These are phyloP conservation scores for Luvunga scandens DNA, from an alignment of 345 rosid genomes.

Conservation along the genomic window DNA sequence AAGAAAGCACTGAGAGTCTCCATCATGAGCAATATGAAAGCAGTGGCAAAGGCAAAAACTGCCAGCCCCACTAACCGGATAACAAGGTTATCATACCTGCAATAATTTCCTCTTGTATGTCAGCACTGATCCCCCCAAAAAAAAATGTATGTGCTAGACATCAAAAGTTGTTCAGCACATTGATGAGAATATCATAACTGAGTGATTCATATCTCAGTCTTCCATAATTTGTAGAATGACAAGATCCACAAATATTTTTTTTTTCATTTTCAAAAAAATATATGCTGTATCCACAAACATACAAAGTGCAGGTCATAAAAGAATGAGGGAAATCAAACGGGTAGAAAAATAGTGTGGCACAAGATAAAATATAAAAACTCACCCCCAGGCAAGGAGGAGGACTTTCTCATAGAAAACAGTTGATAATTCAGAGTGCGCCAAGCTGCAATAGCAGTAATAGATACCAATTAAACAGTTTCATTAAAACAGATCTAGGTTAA, in stretches of 20 bases:
- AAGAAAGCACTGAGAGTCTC: conserved; percentile 96
- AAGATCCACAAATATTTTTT: background rate
- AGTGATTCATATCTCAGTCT: background rate
- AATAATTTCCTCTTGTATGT: conserved; percentile 1
- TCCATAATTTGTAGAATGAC: background rate
- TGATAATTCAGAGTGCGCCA: conserved; percentile 95
- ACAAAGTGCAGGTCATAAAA: background rate
- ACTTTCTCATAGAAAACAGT: conserved; percentile 97
- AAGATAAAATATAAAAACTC: conserved; percentile 29
- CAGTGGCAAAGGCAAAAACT: conserved; percentile 92
- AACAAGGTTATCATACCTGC: conserved; percentile 78
- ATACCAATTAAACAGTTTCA: conserved; percentile 18
- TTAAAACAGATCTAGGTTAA: background rate
- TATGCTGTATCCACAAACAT: background rate
- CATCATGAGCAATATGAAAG: conserved; percentile 91
- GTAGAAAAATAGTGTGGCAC: background rate
- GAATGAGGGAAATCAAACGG: background rate
- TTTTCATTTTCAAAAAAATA: background rate
- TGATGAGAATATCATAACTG: background rate
- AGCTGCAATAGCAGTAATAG: conserved; percentile 44
- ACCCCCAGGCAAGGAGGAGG: conserved; percentile 97
- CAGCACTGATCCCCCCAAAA: background rate
- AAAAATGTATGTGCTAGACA: background rate
- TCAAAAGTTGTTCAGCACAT: background rate
- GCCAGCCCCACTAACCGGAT: conserved; percentile 72